Conservation (phyloP, 306 rosid genomes). For the Purshia tridentata region DNA sequence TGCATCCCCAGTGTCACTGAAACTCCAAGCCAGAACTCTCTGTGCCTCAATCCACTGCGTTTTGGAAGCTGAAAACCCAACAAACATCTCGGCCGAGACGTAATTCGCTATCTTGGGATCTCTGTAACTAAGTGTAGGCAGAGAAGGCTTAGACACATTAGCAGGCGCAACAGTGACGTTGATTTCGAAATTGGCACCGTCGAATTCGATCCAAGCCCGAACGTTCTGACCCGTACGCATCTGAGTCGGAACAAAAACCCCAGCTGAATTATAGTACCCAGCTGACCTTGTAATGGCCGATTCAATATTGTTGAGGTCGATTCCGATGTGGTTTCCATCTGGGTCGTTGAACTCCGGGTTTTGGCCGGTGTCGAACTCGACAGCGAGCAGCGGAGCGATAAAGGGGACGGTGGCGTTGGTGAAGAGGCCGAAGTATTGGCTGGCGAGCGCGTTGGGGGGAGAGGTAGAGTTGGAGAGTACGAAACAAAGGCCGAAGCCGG, state of each 20-base stretch:
- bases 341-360: constrained; percentile 82
- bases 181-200: constrained; percentile 46
- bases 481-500: constrained; percentile 86
- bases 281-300: constrained; percentile 24
- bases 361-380: constrained; percentile 79
- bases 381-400: constrained; percentile 63
- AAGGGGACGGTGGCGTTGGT: constrained; percentile 41
- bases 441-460: constrained; percentile 65
- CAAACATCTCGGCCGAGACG: constrained; percentile 66
- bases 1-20: constrained; percentile 56
- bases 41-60: constrained; percentile 69
- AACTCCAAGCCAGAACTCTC: constrained; percentile 90
- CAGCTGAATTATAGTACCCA: constrained; percentile 58
- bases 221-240: constrained; percentile 68
- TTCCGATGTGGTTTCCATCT: constrained; percentile 73
- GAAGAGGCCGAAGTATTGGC: constrained; percentile 90
- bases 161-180: constrained; percentile 71
- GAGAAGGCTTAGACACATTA: constrained; percentile 48
- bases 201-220: constrained; percentile 78
- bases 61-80: constrained; percentile 88
- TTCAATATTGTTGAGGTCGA: constrained; percentile 56
- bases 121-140: constrained; percentile 52
- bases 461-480: constrained; percentile 62
- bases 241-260: constrained; percentile 48
- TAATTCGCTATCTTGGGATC: constrained; percentile 51